Conservation (phyloP, 768 basidiomycete genomes). For the Termitomyces sp. region DNA sequence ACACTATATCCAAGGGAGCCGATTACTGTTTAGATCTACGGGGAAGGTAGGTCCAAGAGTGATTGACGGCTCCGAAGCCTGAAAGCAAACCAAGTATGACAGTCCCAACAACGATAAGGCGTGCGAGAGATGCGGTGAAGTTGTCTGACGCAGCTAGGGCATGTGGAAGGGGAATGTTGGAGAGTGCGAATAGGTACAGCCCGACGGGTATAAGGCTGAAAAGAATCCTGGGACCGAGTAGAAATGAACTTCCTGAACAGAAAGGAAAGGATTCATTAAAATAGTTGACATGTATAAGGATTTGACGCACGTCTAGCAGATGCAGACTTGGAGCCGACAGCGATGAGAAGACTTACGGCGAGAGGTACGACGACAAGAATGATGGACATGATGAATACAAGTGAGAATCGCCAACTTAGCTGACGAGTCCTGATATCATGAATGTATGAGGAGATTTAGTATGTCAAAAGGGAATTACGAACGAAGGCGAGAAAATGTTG, state of each 20-base stretch:
- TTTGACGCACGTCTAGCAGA: constrained; percentile 21
- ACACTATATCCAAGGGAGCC: neutral
- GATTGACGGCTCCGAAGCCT: constrained; percentile 74
- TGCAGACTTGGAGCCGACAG: constrained; percentile 33
- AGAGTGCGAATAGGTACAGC: constrained; percentile 58
- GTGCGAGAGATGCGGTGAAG: constrained; percentile 50
- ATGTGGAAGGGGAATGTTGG: constrained; percentile 65
- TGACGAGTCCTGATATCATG: constrained; percentile 49
- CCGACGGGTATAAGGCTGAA: constrained; percentile 50
- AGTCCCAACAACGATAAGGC: constrained; percentile 75
- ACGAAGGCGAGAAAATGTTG: constrained; percentile 54
- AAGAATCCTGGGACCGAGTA: constrained; percentile 33
- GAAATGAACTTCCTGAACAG: constrained; percentile 12
- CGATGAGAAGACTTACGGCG: constrained; percentile 58
- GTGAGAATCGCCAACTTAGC: constrained; percentile 67
- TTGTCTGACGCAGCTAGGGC: constrained; percentile 40
- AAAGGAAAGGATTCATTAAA: neutral
- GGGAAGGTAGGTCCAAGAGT: constrained; percentile 61
- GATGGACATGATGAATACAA: constrained; percentile 55
- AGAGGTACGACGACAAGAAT: constrained; percentile 70
- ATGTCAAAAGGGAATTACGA: neutral
- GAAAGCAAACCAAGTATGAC: constrained; percentile 77
- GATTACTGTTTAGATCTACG: constrained; percentile 30
- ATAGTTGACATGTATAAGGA: neutral
- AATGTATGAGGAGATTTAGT: neutral